Percentiles rank a stretch among this genome's conserved stretches.
These are phyloP conservation scores for Aspergillus cejpii DNA, from an alignment of 2,329 filamentous ascomycete genomes.

Conservation along the genomic window DNA sequence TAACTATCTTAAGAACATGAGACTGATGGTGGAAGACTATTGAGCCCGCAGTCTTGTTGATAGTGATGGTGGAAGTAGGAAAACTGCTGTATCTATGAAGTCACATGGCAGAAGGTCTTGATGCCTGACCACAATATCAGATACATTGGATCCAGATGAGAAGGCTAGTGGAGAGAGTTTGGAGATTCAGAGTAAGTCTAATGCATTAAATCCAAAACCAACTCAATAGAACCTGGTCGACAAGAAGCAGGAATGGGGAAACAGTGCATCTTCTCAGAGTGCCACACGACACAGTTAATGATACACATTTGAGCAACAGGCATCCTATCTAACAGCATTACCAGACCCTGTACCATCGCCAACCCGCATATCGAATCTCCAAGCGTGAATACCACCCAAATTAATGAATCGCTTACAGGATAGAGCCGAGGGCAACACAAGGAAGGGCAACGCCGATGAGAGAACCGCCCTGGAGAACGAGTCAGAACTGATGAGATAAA, in stretches of 20 bases:
- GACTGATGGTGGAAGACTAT: too few species aligned
- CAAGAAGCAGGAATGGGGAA: constrained; percentile 7
- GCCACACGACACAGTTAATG: constrained; percentile 26
- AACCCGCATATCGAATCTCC: constrained; percentile 3
- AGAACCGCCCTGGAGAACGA: constrained; percentile 21
- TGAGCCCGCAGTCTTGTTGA: too few species aligned
- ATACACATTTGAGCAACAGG: constrained; percentile 24
- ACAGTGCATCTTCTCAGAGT: constrained; percentile 27
- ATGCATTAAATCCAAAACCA: constrained; percentile 14
- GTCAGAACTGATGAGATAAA: neutral
- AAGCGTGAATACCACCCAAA: neutral
- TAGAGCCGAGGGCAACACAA: constrained; percentile 36
- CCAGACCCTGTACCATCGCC: constrained; percentile 14
- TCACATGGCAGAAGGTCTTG: too few species aligned
- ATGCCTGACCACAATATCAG: too few species aligned
- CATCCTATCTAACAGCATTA: constrained; percentile 14
- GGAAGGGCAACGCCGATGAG: constrained; percentile 34
- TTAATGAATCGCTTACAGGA: constrained; percentile 29
- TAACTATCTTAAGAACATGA: neutral
- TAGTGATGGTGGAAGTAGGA: too few species aligned
- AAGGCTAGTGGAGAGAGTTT: neutral
- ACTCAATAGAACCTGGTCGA: constrained; percentile 8
- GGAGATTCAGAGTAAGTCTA: neutral
- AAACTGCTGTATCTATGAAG: too few species aligned
- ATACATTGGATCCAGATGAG: too few species aligned